These are phyloP conservation scores for Bullera alba DNA, from an alignment of 768 basidiomycete species.

Conservation along the genomic window DNA sequence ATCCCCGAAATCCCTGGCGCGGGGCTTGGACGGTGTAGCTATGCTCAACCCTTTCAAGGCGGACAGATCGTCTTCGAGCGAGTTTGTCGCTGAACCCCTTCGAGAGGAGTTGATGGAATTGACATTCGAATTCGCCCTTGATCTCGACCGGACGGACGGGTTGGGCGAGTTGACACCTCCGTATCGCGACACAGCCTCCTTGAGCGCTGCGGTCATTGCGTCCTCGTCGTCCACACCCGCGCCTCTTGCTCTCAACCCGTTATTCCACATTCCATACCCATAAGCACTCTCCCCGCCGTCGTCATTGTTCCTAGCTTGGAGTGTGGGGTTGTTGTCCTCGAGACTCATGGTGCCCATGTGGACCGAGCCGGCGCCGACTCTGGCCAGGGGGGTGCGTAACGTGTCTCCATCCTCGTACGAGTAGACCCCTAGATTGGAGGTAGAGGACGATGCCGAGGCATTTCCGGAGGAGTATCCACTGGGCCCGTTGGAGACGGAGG, in stretches of 20 bases:
- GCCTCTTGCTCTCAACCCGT: conserved; percentile 10
- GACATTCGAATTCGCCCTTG: conserved; percentile 11
- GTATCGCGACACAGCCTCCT: conserved; percentile 21
- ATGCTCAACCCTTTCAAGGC: not conserved
- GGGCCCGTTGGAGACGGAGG: not conserved
- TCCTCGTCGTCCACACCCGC: conserved; percentile 8
- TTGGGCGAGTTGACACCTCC: conserved; percentile 17
- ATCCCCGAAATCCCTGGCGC: not conserved
- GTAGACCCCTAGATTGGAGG: too few species aligned
- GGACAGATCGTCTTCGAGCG: conserved; percentile 7
- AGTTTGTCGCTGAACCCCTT: conserved; percentile 4
- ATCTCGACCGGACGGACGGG: conserved; percentile 13
- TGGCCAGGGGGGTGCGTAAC: conserved; percentile 12
- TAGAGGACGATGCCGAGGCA: not conserved
- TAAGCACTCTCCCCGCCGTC: conserved; percentile 33
- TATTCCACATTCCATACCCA: conserved; percentile 25
- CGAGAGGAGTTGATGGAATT: not conserved
- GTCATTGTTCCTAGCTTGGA: conserved; percentile 25
- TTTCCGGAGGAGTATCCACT: not conserved
- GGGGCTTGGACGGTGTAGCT: not conserved
- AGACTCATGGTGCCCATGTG: too few species aligned
- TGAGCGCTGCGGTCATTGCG: conserved; percentile 32
- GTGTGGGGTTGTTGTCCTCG: conserved; percentile 35
- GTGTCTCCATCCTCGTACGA: too few species aligned
- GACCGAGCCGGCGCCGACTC: too few species aligned